A percentile compares a stretch with the other conserved stretches of the same genome.
These are phyloP conservation scores for Poronia punctata DNA, from an alignment of 495 filamentous ascomycete species.

Conservation along the genomic window DNA sequence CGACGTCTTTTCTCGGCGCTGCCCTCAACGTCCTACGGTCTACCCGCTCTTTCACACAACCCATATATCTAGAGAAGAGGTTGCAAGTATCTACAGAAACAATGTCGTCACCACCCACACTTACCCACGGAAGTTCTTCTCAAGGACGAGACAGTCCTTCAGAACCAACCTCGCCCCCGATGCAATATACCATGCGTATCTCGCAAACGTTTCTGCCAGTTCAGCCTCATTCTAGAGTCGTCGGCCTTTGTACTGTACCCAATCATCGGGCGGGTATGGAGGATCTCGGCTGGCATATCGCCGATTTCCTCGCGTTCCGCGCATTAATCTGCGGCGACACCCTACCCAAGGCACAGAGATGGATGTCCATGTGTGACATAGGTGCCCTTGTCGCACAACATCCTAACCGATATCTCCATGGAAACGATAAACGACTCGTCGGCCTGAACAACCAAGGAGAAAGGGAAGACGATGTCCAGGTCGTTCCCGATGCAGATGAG, in stretches of 20 bases:
- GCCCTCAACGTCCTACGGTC: no score
- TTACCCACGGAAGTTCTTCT: no score
- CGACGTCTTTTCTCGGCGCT: no score
- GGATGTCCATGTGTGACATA: slow-evolving; percentile 23
- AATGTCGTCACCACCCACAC: no score
- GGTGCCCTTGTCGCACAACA: slow-evolving; percentile 6
- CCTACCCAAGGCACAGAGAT: slow-evolving; percentile 18
- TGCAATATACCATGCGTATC: slow-evolving; percentile 21
- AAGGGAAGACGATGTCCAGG: slow-evolving; percentile 13
- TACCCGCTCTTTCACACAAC: no score
- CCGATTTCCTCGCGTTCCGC: slow-evolving; percentile 33
- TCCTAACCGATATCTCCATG: slow-evolving; percentile 13
- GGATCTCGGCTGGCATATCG: slow-evolving; percentile 31
- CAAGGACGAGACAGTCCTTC: no score
- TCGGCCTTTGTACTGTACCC: slow-evolving; percentile 29
- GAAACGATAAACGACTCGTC: slow-evolving; percentile 9
- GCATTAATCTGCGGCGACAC: slow-evolving; percentile 23
- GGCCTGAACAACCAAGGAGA: no score
- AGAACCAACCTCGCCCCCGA: no score
- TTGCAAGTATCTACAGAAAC: no score
- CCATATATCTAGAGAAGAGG: no score
- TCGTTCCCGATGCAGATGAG: slow-evolving; percentile 12
- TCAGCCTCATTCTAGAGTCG: slow-evolving; percentile 13
- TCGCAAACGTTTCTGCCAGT: slow-evolving; percentile 28
- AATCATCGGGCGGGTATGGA: slow-evolving; percentile 14